Evolutionary conservation across 2,329 filamentous ascomycete species (phyloP).

Genomic region (Epichloe coenophiala): DNA sequence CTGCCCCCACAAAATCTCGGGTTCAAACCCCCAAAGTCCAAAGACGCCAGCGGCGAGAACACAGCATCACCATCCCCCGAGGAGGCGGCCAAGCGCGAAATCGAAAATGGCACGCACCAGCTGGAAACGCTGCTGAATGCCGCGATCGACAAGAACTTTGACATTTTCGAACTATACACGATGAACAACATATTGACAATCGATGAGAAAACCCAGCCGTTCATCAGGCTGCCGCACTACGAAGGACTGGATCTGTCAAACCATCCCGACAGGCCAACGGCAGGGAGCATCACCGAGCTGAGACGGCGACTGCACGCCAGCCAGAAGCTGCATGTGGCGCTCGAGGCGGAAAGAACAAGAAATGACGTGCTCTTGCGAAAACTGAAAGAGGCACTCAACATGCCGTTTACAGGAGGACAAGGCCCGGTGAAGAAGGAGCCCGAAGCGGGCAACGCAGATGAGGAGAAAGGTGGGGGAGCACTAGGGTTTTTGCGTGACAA

Average conservation of each 20-base stretch:
- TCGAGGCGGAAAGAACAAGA: conserved; percentile 55
- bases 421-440: conserved; percentile 3
- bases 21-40: conserved; percentile 40
- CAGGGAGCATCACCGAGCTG: conserved; percentile 57
- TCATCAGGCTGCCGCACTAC: conserved; percentile 77
- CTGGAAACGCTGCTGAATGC: conserved; percentile 70
- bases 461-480: conserved; percentile 8
- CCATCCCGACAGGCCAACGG: conserved; percentile 31
- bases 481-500: conserved; percentile 47
- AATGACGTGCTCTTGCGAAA: conserved; percentile 59
- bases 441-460: conserved; percentile 2
- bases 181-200: conserved; percentile 73
- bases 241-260: conserved; percentile 44
- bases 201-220: conserved; percentile 54
- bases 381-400: conserved; percentile 35
- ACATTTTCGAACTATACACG: conserved; percentile 80
- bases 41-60: conserved; percentile 2
- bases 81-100: conserved; percentile 45
- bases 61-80: conserved; percentile 19
- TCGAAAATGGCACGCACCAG: conserved; percentile 79
- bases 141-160: conserved; percentile 73
- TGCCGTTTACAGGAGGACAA: conserved; percentile 10
- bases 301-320: conserved; percentile 65
- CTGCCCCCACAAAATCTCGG: conserved; percentile 66
- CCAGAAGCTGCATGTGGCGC: conserved; percentile 56